These are phyloP conservation scores for Parascedosporium putredinis DNA, from an alignment of 2,329 filamentous ascomycete species.

Conservation along the genomic window DNA sequence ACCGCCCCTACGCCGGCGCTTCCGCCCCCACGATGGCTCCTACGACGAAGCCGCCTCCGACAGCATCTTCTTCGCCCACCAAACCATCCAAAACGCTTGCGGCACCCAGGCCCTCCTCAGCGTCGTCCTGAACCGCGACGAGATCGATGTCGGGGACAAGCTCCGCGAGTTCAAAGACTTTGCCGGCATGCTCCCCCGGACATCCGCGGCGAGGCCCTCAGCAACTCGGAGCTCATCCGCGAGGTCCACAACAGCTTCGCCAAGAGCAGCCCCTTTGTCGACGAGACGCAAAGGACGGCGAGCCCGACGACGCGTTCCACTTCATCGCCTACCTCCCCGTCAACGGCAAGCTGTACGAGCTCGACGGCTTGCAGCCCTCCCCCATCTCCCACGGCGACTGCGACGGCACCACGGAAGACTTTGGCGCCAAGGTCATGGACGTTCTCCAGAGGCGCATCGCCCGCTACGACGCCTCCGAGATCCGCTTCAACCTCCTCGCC, in stretches of 20 bases:
- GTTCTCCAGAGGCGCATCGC: constrained; percentile 76
- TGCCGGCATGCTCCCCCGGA: constrained; percentile 74
- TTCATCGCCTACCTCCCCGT: constrained; percentile 91
- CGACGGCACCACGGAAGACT: constrained; percentile 43
- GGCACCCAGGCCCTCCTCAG: constrained; percentile 91
- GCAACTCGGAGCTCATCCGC: constrained; percentile 58
- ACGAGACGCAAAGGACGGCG: constrained; percentile 68
- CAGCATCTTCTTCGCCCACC: constrained; percentile 82
- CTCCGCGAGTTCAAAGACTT: constrained; percentile 79
- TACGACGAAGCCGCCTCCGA: constrained; percentile 70
- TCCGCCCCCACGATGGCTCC: constrained; percentile 67
- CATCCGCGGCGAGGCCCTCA: constrained; percentile 49
- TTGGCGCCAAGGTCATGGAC: constrained; percentile 72
- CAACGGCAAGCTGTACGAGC: constrained; percentile 74
- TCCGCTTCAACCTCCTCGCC: constrained; percentile 90
- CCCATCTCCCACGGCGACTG: constrained; percentile 83
- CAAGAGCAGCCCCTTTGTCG: constrained; percentile 77
- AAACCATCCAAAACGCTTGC: constrained; percentile 98
- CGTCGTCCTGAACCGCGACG: constrained; percentile 75
- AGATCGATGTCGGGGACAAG: constrained; percentile 59
- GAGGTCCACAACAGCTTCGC: constrained; percentile 87
- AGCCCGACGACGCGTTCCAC: constrained; percentile 86
- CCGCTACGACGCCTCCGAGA: constrained; percentile 77
- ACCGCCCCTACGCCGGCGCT: constrained; percentile 47
- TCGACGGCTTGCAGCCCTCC: constrained; percentile 87